Percentiles rank a stretch among this genome's conserved stretches.
Evolutionary conservation across 805 yeast genomes (phyloP).

Genomic region (Scheffersomyces amazonensis): DNA sequence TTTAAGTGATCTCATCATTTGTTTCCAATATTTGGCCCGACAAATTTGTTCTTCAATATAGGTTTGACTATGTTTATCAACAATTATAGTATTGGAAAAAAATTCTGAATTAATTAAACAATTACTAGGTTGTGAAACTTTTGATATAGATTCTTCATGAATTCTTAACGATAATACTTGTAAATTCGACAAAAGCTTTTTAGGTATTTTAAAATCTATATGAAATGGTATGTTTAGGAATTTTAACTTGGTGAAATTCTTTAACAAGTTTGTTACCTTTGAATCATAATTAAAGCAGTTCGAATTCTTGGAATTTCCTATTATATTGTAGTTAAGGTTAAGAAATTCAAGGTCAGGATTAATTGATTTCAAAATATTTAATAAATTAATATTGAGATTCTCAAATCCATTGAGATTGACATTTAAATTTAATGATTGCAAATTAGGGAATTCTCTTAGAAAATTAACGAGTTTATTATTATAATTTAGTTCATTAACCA

Average conservation of each 20-base stretch:
- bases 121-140: neutral
- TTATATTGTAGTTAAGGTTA: constrained; percentile 5
- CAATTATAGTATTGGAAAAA: neutral
- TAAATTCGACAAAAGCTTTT: neutral
- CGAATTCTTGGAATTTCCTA: constrained; percentile 1
- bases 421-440: constrained; percentile 4
- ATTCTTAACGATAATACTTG: neutral
- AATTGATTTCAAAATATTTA: constrained; percentile 2
- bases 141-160: neutral
- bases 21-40: neutral
- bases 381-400: constrained; percentile 3
- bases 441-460: constrained; percentile 1
- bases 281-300: neutral
- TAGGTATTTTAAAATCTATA: neutral
- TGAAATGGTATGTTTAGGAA: constrained; percentile 7
- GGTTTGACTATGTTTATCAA: too few species aligned
- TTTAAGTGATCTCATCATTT: neutral
- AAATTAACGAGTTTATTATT: constrained; percentile 6
- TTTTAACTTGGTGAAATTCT: constrained; percentile 2
- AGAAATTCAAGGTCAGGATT: constrained; percentile 4
- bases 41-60: too few species aligned
- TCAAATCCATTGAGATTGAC: constrained; percentile 7
- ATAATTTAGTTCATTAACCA: constrained; percentile 11
- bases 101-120: neutral
- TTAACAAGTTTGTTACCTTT: constrained; percentile 1